phyloP scores from a whole-genome alignment of 2,329 filamentous ascomycete species.

The Zasmidium cellare region DNA sequence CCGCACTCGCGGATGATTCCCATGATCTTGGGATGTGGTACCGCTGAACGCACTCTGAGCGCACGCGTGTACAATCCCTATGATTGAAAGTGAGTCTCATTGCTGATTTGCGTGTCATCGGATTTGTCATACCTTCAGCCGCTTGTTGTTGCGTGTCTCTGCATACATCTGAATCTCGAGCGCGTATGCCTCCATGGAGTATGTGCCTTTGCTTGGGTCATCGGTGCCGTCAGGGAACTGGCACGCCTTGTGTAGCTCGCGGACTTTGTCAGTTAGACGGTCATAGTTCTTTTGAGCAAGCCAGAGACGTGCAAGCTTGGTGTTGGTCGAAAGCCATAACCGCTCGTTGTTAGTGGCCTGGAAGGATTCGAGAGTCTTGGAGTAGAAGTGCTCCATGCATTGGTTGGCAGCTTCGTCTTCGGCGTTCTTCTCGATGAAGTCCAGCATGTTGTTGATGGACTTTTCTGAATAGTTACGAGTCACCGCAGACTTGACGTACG shows the following conservation, averaged over 20 bases:
- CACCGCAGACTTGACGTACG: conserved; percentile 94
- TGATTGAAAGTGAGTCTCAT: conserved; percentile 13
- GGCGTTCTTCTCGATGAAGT: conserved; percentile 91
- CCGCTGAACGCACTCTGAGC: conserved; percentile 89
- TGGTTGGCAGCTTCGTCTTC: conserved; percentile 69
- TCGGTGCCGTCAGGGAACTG: conserved; percentile 83
- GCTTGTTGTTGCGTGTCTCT: conserved; percentile 95
- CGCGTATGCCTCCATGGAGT: conserved; percentile 92
- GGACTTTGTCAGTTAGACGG: conserved; percentile 76
- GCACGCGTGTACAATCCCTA: conserved; percentile 83
- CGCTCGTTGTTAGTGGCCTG: conserved; percentile 97
- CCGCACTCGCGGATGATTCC: conserved; percentile 98
- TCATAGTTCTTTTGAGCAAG: conserved; percentile 87
- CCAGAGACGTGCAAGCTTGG: conserved; percentile 89
- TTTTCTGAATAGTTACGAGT: conserved; percentile 99
- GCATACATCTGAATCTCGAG: conserved; percentile 99
- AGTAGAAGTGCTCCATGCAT: conserved; percentile 95
- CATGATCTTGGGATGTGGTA: conserved; percentile 98
- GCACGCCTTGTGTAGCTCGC: conserved; percentile 85
- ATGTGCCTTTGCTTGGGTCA: conserved; percentile 94
- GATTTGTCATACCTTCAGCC: conserved; percentile 65
- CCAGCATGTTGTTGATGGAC: conserved; percentile 98
- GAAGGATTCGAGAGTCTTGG: conserved; percentile 87
- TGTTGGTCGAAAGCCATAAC: conserved; percentile 96
- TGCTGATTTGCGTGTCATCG: conserved; percentile 8